Evolutionary conservation across 2,329 filamentous ascomycete species (phyloP), one percentile per base, ranked within the genome.

Genomic region (Arthrocladium fulminans): DNA sequence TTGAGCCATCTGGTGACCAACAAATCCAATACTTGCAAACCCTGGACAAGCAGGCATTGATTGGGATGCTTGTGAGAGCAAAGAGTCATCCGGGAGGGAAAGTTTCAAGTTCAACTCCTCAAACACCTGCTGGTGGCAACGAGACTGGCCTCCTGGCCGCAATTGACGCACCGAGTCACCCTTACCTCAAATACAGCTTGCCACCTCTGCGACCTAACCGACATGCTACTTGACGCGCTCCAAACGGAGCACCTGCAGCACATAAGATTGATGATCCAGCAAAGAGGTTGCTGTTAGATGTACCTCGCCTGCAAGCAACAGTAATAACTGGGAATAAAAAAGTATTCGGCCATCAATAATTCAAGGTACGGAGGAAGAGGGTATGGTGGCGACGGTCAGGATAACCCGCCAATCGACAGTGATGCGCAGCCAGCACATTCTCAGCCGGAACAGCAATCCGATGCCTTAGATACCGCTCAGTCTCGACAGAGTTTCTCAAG

Each of bases 1-100:
- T 30, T 9, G 57, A 59, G 37, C 57, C 55, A 6, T 56, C 50
- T 2, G 40, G 46, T 9, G 30, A 59, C 35, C 50, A 54, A 35
- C 51, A 54, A 15, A 35, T 52, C 23, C 52, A 54, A 23, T 43
- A 51, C 12, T 50, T 57, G 17, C 54, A 56, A 35, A 48, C 43
- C 25, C 22, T 53, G 30, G 49, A 50, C 35, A 59, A 55, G 45
- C 47, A 54, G 9, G 54, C 51, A 45, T 34, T 59, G 37, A 55
- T 59, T 39, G 47, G 55, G 27, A 47, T 57, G 49, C 47, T 59
- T 8, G 22, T 56, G 19, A 22, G 48, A 22, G 41, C 35, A n/a
- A 50, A 45, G 45, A 39, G 22, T 34, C 41, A 30, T 8, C 23
- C 37, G 12, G 47, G 47, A n/a, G 47, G 40, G 10, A 45, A 39